These are phyloP conservation scores for Rossbeevera mucosa DNA, from an alignment of 768 basidiomycete genomes.

Conservation along the genomic window DNA sequence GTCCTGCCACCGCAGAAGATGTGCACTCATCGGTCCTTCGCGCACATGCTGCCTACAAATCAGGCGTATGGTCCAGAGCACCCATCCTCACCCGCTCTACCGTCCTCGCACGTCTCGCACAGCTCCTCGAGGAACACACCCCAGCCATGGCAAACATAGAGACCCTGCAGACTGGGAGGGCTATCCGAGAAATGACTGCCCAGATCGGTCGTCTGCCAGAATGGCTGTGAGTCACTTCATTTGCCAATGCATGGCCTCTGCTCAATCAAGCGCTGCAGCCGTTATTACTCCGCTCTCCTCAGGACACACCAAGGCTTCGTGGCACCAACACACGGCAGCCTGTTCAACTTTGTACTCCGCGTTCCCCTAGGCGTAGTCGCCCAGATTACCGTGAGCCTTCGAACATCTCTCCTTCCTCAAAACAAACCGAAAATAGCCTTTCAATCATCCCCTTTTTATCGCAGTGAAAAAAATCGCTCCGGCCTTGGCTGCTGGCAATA, in stretches of 20 bases:
- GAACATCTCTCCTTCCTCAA: background rate
- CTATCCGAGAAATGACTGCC: constrained; percentile 79
- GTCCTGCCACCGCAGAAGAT: constrained; percentile 46
- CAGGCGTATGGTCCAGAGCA: constrained; percentile 69
- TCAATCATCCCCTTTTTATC: constrained; percentile 87
- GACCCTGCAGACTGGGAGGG: constrained; percentile 71
- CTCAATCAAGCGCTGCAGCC: constrained; percentile 37
- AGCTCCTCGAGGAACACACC: constrained; percentile 52
- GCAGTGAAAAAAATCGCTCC: constrained; percentile 87
- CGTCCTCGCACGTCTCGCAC: constrained; percentile 61
- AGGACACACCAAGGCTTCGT: constrained; percentile 66
- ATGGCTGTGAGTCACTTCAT: constrained; percentile 62
- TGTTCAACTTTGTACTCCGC: constrained; percentile 76
- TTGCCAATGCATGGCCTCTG: background rate
- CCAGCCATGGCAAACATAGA: constrained; percentile 62
- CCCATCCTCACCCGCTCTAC: constrained; percentile 56
- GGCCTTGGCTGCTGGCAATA: constrained; percentile 80
- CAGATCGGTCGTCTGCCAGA: constrained; percentile 77
- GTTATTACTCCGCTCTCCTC: constrained; percentile 72
- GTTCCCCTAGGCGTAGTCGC: constrained; percentile 86
- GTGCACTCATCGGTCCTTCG: constrained; percentile 48
- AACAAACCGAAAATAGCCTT: constrained; percentile 48
- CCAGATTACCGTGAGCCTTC: constrained; percentile 65
- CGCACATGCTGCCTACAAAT: constrained; percentile 57
- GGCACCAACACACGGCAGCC: constrained; percentile 72